Base-by-base conservation (phyloP, 1,139 yeast genomes). In the Nakaseomyces bracarensis region DNA sequence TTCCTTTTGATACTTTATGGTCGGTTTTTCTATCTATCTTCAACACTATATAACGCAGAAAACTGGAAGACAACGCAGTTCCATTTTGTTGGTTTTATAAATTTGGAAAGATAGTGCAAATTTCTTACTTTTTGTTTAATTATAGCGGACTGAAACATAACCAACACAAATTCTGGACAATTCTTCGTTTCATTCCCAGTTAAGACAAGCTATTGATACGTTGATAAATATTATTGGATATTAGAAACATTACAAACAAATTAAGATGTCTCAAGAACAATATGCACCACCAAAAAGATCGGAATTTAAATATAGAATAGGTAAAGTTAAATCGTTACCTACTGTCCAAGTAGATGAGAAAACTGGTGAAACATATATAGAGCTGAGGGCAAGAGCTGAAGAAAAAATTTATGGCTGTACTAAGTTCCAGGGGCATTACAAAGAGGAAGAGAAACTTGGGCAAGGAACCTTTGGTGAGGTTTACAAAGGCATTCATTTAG, bases 381-480 rank as follows among this genome's bases (percentile, higher is more conserved):
- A 52, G 31, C 38, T 60, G 33, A 51, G 49, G 28, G 34, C 52
- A 19, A 47, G 60, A 36, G 45, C 47, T 4, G 50, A 50, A 39
- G 62, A 57, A 31, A 49, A 45, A 35, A 52, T 60, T 3, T 58
- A 59, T 39, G 65, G 65, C 2, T 58, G 60, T 22, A 60, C 65
- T 9, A 50, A 39, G 14, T 60, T 60, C 38, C 43, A 44, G 36
- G 52, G 55, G 2, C 69, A 67, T 46, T 85, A 83, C 55, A 68
- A 68, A 38, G 70, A 79, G 23, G 63, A 77, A 37, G 79, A 78
- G 42, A 79, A 80, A 57, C 71, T 86, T 45, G 96, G 97, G 2
- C 95, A 89, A 61, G 98, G 98, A 7, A 93, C 98, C 0, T 91
- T 91, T 62, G 87, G 85, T 15, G 79, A 83, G 39, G 96, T 86